These are phyloP conservation scores for Mycena belliarum DNA, from an alignment of 768 basidiomycete genomes.

Conservation along the genomic window DNA sequence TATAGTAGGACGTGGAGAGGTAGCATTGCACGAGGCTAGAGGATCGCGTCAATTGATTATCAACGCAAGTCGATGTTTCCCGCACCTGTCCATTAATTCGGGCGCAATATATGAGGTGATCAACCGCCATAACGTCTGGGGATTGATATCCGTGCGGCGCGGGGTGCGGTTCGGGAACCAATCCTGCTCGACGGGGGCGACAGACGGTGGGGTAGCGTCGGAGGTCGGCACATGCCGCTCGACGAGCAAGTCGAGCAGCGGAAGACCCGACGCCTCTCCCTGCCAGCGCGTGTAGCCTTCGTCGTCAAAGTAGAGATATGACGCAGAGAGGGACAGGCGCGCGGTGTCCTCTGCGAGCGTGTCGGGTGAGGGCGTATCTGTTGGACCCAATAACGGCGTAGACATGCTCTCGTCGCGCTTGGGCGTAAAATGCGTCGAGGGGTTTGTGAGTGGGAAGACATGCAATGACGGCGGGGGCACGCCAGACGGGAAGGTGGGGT, in stretches of 20 bases:
- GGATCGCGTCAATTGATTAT: too few relatives aligned
- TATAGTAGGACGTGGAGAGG: slow-evolving; percentile 90
- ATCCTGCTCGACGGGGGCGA: slow-evolving; percentile 27
- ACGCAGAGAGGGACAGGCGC: slow-evolving; percentile 68
- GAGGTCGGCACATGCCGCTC: slow-evolving; percentile 58
- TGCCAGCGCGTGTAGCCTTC: slow-evolving; percentile 89
- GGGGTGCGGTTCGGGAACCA: slow-evolving; percentile 88
- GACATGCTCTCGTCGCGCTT: slow-evolving; percentile 44
- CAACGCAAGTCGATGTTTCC: too few relatives aligned
- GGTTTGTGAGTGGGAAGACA: slow-evolving; percentile 74
- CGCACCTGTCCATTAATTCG: slow-evolving; percentile 91
- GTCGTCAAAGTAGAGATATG: slow-evolving; percentile 85
- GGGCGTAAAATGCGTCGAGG: slow-evolving; percentile 38
- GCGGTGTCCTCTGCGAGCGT: slow-evolving; percentile 58
- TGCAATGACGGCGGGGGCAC: slow-evolving; percentile 80
- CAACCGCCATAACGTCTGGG: slow-evolving; percentile 83
- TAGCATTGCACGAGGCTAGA: slow-evolving; percentile 77
- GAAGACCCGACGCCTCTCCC: slow-evolving; percentile 91
- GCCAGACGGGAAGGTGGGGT: slow-evolving; percentile 48
- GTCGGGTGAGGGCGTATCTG: slow-evolving; percentile 38
- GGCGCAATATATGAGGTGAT: slow-evolving; percentile 86
- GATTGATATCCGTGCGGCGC: slow-evolving; percentile 76
- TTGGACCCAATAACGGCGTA: slow-evolving; percentile 19
- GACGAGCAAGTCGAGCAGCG: slow-evolving; percentile 80
- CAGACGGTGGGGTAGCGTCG: slow-evolving; percentile 25